Conservation (phyloP, 2,329 filamentous ascomycete genomes). For the Monosporascus sp. region DNA sequence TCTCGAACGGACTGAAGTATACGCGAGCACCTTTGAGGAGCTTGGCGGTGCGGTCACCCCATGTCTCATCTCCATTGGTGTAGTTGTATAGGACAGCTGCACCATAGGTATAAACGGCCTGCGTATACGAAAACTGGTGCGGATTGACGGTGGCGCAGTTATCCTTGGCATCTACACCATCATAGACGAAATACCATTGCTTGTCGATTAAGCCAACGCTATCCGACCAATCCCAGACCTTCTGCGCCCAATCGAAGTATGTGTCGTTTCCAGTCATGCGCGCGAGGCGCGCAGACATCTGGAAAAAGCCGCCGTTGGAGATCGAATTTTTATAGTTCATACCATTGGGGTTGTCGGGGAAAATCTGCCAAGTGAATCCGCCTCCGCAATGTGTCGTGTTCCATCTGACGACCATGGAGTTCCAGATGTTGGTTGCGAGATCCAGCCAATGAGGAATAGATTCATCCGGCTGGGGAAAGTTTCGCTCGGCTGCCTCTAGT, state of each 20-base stretch:
- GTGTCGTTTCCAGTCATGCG: conserved; percentile 62
- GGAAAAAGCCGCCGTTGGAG: conserved; percentile 78
- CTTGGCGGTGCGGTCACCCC: conserved; percentile 47
- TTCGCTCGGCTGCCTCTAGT: conserved; percentile 63
- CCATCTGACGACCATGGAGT: conserved; percentile 66
- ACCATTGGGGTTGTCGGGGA: conserved; percentile 64
- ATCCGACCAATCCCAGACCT: conserved; percentile 61
- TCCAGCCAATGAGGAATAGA: conserved; percentile 58
- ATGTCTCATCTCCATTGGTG: conserved; percentile 44
- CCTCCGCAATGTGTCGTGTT: conserved; percentile 62
- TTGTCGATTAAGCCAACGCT: conserved; percentile 52
- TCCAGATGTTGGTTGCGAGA: conserved; percentile 66
- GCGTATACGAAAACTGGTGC: conserved; percentile 60
- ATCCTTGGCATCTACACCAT: conserved; percentile 51
- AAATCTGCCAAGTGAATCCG: conserved; percentile 76
- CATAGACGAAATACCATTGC: conserved; percentile 48
- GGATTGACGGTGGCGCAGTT: conserved; percentile 51
- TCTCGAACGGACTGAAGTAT: conserved; percentile 46
- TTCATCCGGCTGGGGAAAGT: conserved; percentile 57
- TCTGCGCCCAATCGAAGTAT: conserved; percentile 62
- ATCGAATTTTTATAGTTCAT: conserved; percentile 80
- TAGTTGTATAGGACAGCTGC: conserved; percentile 59
- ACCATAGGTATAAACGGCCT: conserved; percentile 61
- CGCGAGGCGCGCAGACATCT: conserved; percentile 70
- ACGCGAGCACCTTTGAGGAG: conserved; percentile 45